Base-by-base conservation (phyloP, 108 stramenopile genomes). In the Cyclostephanos tholiformis region DNA sequence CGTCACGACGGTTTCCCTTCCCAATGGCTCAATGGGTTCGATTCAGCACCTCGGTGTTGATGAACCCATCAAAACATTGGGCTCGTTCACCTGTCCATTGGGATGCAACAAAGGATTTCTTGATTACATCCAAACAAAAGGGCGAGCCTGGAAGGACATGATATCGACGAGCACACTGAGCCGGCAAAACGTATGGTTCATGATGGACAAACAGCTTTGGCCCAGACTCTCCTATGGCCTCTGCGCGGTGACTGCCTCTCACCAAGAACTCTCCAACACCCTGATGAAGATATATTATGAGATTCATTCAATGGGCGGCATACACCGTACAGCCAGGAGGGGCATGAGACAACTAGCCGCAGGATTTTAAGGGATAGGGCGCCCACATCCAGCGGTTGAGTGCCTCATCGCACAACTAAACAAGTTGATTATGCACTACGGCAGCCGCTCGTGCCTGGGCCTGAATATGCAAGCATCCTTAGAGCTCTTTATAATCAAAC, bases 41-140 rank as follows among this genome's bases (percentile, higher is more conserved):
- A 73, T 73, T 39, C 32, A 73, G 16, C 61, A 73, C 32, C 50
- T 73, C 14, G 16, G 63, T 6, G 55, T 74, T 2, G 22, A 48
- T 2, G 36, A 25, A 19, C 30, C 72, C 4, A n/a, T 36, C 13
- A 62, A 73, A 46, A 73, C 72, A 0, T 17, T 73, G 6, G 72
- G 72, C 46, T 27, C 49, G 0, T 30, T 41, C 30, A 55, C 72
- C 0, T 32, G 36, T 6, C 63, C 63, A 0, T 43, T 14, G 4
- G 74, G 65, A 9, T 7, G 27, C 4, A 20, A 20, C 2, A 38
- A 46, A 2, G 74, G 56, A 4, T 27, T 27, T 0, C 0, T 75
- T 1, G 16, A 39, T 25, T 36, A 50, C 10, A 65, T 75, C 39
- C 50, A 46, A 29, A 27, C 61, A 30, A 75, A 75, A 22, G 65